Evolutionary conservation across 352 stramenopile species (phyloP).

Genomic region (Thalassiosira hispida): DNA sequence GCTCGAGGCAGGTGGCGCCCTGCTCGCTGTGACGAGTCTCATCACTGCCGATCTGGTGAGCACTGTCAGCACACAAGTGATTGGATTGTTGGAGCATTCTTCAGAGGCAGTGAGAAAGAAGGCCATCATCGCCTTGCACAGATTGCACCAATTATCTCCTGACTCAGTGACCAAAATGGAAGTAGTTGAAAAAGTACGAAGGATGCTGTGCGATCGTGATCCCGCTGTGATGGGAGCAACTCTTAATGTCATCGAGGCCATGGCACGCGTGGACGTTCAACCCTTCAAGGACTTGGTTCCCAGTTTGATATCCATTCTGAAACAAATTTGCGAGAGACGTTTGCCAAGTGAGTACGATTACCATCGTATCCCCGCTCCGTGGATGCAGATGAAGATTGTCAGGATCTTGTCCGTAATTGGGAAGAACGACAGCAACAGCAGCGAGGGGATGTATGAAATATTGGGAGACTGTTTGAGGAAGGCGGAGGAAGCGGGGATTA

Average conservation of each 20-base stretch:
- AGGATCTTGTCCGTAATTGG: constrained; percentile 96
- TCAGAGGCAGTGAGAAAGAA: constrained; percentile 99
- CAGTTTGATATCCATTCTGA: constrained; percentile 98
- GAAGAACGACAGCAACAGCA: constrained; percentile 88
- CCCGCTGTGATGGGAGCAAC: constrained; percentile 97
- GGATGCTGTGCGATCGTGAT: constrained; percentile 97
- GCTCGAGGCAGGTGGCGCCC: constrained; percentile 93
- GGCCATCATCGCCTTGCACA: constrained; percentile 97
- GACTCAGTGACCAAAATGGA: constrained; percentile 91
- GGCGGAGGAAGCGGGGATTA: constrained; percentile 97
- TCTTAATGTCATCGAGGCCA: constrained; percentile 83
- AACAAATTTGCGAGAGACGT: constrained; percentile 99
- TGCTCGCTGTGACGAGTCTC: constrained; percentile 94
- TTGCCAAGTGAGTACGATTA: constrained; percentile 99
- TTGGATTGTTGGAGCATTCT: constrained; percentile 94
- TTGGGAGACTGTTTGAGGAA: constrained; percentile 97
- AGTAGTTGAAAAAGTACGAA: constrained; percentile 91
- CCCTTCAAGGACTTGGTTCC: constrained; percentile 99
- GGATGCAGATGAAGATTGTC: constrained; percentile 99
- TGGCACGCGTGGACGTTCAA: constrained; percentile 82
- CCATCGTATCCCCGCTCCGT: constrained; percentile 98
- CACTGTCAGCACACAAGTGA: constrained; percentile 90
- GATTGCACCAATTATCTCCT: constrained; percentile 98
- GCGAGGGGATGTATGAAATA: constrained; percentile 99
- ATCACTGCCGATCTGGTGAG: constrained; percentile 99